Conservation (phyloP, 805 yeast species). For the Citeromyces nyonsensis region DNA sequence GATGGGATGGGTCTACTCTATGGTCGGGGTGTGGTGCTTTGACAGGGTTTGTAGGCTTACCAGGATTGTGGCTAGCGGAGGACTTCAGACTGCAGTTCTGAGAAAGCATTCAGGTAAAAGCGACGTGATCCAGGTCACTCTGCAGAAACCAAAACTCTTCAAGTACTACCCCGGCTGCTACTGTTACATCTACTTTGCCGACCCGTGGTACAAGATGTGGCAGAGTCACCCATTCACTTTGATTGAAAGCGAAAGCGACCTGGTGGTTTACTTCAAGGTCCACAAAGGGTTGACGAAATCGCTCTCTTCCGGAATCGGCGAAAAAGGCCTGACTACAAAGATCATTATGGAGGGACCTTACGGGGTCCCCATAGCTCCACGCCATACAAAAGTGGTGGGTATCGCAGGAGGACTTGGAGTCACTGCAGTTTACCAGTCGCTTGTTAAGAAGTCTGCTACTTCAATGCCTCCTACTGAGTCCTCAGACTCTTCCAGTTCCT, state of each 20-base stretch:
- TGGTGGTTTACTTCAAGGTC: constrained; percentile 27
- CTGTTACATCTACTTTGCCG: constrained; percentile 32
- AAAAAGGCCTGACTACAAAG: constrained; percentile 4
- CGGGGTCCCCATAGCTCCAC: constrained; percentile 12
- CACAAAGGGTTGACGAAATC: constrained; percentile 32
- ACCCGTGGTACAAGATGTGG: constrained; percentile 26
- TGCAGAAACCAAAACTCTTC: constrained; percentile 31
- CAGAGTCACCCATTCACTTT: constrained; percentile 52
- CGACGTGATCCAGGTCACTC: constrained; percentile 8
- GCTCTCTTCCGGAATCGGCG: constrained; percentile 7
- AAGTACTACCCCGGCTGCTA: constrained; percentile 39
- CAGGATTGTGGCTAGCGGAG: constrained; percentile 13
- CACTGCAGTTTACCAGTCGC: constrained; percentile 3
- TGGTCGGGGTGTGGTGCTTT: constrained; percentile 21
- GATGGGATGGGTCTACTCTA: constrained; percentile 21
- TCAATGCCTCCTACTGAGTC: too few relatives aligned
- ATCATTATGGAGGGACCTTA: constrained; percentile 42
- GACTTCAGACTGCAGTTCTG: constrained; percentile 9
- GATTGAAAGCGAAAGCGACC: constrained; percentile 8
- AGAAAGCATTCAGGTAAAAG: constrained; percentile 5
- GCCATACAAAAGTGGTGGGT: constrained; percentile 1
- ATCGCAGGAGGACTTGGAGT: constrained; percentile 5
- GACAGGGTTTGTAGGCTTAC: constrained; percentile 22
- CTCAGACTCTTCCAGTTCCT: not conserved
- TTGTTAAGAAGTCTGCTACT: not conserved